These are phyloP conservation scores for Arabis alpina DNA, from an alignment of 345 rosid genomes.

Conservation along the genomic window DNA sequence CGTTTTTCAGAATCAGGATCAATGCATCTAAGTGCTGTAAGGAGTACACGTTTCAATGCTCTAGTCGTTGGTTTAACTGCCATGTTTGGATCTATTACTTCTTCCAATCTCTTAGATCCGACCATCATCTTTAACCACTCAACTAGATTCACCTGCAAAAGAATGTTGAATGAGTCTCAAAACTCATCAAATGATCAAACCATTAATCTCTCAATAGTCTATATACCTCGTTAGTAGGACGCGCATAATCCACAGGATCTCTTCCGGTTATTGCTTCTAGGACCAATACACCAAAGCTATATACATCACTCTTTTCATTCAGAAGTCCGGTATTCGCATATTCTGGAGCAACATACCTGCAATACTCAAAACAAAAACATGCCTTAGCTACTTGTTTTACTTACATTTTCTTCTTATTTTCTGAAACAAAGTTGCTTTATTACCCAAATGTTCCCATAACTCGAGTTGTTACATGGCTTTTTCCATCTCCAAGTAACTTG, in stretches of 20 bases:
- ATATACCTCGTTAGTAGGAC: slow-evolving; percentile 77
- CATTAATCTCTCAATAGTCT: background rate
- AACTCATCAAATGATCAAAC: background rate
- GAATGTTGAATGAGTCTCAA: slow-evolving; percentile 5
- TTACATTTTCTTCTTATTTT: background rate
- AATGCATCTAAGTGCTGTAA: slow-evolving; percentile 93
- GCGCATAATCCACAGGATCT: slow-evolving; percentile 97
- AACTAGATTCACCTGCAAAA: slow-evolving; percentile 81
- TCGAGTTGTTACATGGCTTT: slow-evolving; percentile 93
- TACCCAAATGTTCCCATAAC: slow-evolving; percentile 99
- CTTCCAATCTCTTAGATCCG: slow-evolving; percentile 78
- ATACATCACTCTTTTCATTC: slow-evolving; percentile 98
- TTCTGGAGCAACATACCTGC: slow-evolving; percentile 97
- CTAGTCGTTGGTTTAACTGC: slow-evolving; percentile 80
- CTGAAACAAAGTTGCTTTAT: background rate
- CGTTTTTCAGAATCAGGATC: slow-evolving; percentile 92
- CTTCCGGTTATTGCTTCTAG: slow-evolving; percentile 93
- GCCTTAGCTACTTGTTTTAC: background rate
- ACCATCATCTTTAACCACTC: slow-evolving; percentile 99
- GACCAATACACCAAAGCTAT: slow-evolving; percentile 92
- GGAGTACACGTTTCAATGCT: slow-evolving; percentile 80
- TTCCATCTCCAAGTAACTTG: slow-evolving; percentile 95
- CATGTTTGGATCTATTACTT: slow-evolving; percentile 87
- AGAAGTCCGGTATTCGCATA: slow-evolving; percentile 95
- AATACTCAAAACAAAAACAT: slow-evolving; percentile 30